phyloP scores from a whole-genome alignment of 805 yeast genomes.

The Metschnikowia chrysomelidarum region DNA sequence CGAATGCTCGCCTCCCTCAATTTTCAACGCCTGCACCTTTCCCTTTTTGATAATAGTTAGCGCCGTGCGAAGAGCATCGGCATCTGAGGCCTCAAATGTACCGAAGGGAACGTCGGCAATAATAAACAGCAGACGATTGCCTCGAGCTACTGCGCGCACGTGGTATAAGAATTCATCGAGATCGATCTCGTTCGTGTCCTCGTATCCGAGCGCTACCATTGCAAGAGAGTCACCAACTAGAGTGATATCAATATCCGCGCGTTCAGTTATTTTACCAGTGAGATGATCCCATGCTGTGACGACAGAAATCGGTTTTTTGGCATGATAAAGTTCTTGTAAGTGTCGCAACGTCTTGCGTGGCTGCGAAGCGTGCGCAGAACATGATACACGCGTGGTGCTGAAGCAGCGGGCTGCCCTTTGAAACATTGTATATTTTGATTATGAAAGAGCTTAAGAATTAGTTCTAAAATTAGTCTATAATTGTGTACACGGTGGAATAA shows the following conservation, averaged over 20 bases:
- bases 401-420: constrained; percentile 11
- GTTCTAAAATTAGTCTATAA: too few species aligned
- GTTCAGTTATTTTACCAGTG: constrained; percentile 67
- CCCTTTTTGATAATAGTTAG: constrained; percentile 53
- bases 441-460: too few species aligned
- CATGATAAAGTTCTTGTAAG: constrained; percentile 9
- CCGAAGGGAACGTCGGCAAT: constrained; percentile 92
- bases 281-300: constrained; percentile 90
- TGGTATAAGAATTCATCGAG: constrained; percentile 80
- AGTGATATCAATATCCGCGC: constrained; percentile 63
- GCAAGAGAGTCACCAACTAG: constrained; percentile 92
- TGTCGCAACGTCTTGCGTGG: constrained; percentile 15
- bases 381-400: constrained; percentile 2
- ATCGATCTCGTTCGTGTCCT: constrained; percentile 69
- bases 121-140: constrained; percentile 60
- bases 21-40: constrained; percentile 68
- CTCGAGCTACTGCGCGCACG: constrained; percentile 73
- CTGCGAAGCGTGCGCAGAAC: constrained; percentile 12
- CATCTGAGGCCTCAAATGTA: constrained; percentile 61
- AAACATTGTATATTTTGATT: too few species aligned
- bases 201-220: constrained; percentile 85
- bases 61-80: constrained; percentile 62
- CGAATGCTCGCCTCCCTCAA: constrained; percentile 75
- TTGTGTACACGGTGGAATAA: too few species aligned
- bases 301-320: constrained; percentile 33